phyloP scores from a whole-genome alignment of 306 rosid species.

The Bauhinia variegata region DNA sequence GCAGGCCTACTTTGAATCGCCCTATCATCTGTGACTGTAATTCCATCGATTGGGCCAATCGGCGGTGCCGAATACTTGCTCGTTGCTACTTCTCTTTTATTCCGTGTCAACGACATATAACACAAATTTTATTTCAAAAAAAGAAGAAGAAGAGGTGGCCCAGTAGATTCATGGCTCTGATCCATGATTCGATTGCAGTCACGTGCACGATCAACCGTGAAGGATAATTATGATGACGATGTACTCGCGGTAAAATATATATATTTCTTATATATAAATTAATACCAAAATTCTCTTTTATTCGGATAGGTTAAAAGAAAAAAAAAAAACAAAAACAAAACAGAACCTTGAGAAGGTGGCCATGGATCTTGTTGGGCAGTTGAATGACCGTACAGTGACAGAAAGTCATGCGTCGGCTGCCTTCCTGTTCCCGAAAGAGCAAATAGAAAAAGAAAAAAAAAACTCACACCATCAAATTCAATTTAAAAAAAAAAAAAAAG shows the following conservation, averaged over 20 bases:
- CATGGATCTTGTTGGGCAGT: slow-evolving; percentile 83
- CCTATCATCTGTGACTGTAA: too few species aligned
- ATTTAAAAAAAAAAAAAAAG: not conserved
- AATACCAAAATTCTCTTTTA: too few species aligned
- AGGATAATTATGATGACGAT: slow-evolving; percentile 26
- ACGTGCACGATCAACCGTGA: slow-evolving; percentile 75
- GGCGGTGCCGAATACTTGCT: slow-evolving; percentile 51
- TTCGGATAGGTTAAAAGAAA: too few species aligned
- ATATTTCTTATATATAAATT: too few species aligned
- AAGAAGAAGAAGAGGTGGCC: too few species aligned
- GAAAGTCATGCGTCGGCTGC: slow-evolving; percentile 91
- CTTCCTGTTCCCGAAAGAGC: slow-evolving; percentile 56
- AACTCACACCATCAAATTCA: too few species aligned
- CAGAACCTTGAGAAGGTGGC: slow-evolving; percentile 90
- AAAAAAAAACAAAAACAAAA: too few species aligned
- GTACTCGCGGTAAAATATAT: not conserved
- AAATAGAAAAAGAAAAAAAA: not conserved
- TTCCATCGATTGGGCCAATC: slow-evolving; percentile 38
- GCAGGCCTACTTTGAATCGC: slow-evolving; percentile 51
- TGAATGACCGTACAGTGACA: slow-evolving; percentile 80
- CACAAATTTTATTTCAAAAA: slow-evolving; percentile 11
- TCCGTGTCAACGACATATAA: slow-evolving; percentile 11
- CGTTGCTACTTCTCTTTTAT: slow-evolving; percentile 46
- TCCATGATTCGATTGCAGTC: slow-evolving; percentile 72
- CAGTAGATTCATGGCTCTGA: slow-evolving; percentile 62